Evolutionary conservation across 306 rosid genomes (phyloP).

Genomic region (Lathyrus tuberosus): DNA sequence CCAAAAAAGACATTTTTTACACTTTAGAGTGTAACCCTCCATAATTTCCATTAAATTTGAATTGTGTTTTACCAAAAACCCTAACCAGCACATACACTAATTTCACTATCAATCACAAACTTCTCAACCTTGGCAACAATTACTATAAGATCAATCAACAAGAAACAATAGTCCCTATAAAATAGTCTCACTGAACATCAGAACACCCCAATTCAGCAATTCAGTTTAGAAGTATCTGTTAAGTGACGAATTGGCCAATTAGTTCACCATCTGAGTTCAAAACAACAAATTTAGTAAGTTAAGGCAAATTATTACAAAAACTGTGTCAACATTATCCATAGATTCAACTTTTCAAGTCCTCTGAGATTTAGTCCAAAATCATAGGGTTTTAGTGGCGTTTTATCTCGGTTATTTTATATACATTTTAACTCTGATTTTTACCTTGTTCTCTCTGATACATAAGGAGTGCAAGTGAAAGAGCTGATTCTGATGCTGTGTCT

Average conservation of each 20-base stretch:
- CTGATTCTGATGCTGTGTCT: conserved; percentile 70
- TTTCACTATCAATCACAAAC: conserved; percentile 30
- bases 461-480: conserved; percentile 94
- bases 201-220: not conserved
- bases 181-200: conserved; percentile 35
- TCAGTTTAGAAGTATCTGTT: conserved; percentile 37
- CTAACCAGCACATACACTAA: conserved; percentile 34
- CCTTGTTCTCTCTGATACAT: conserved; percentile 99
- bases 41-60: conserved; percentile 3
- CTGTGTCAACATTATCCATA: conserved; percentile 33
- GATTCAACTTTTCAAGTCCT: conserved; percentile 38
- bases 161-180: conserved; percentile 28
- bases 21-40: not conserved
- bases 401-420: not conserved
- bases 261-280: conserved; percentile 37
- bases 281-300: conserved; percentile 40
- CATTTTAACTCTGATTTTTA: conserved; percentile 8
- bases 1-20: not conserved
- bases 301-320: conserved; percentile 42
- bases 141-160: conserved; percentile 15
- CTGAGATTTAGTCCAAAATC: conserved; percentile 57
- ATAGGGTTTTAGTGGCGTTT: conserved; percentile 21
- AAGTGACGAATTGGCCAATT: conserved; percentile 34
- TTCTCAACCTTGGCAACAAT: conserved; percentile 24
- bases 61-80: conserved; percentile 16